Evolutionary conservation across 805 yeast species (phyloP), one percentile per base, ranked within the genome.

Genomic region (Wickerhamomyces bisporus): DNA sequence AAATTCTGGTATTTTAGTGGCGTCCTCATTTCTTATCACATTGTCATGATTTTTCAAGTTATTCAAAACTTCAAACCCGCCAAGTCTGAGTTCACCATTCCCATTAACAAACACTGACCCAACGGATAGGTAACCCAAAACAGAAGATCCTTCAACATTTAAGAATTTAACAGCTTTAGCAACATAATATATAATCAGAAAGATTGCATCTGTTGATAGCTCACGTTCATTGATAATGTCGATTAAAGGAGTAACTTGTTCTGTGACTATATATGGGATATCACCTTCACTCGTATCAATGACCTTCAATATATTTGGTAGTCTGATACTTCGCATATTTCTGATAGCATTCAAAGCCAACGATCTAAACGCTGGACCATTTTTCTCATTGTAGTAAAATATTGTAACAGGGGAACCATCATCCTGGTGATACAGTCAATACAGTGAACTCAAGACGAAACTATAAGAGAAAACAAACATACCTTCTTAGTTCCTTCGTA

Each of bases 51-150:
- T 59, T 35, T 72, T 63, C 30, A 72, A 55, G 38, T 66, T 72
- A 2, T 81, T 70, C 26, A 77, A 60, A 1, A 81, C 58, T 58
- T 89, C 97, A 50, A 88, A 78, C 1, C 96, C 95, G 41, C 84
- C 83, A 20, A 89, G 55, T 42, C 77, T 81, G 91, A 95, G 86
- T 52, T 84, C 94, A 12, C 96, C 95, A 13, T 67, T 53, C 23
- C 68, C 72, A 38, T 75, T 81, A 13, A 86, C 78, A 55, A 65
- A 88, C 1, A 89, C 70, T 1, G 84, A 73, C 29, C 73, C 66
- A 15, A 62, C 47, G 41, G 73, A 68, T 11, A 86, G 46, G 42
- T 77, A 77, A 6, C 88, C 91, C 52, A 85, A 82, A 6, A 82
- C 64, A 19, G 81, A 74, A 6, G 66, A 13, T 2, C 64, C 70